Conservation (phyloP, 2,329 filamentous ascomycete species). For the Gnomoniopsis smithogilvyi region DNA sequence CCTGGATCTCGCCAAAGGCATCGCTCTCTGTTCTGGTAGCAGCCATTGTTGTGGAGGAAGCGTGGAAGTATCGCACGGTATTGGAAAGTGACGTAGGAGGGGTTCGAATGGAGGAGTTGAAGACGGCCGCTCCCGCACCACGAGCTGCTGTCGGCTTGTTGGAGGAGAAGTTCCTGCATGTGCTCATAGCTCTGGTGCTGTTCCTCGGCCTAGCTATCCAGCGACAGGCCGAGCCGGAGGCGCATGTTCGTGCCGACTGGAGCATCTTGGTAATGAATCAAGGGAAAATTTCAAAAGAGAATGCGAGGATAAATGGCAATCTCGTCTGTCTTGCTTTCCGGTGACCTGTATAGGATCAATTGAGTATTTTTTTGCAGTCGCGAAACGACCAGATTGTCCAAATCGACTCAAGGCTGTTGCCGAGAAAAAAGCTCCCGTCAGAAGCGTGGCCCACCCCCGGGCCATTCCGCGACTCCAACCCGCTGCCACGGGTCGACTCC, state of each 20-base stretch:
- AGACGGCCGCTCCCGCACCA: background rate
- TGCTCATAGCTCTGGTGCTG: conserved; percentile 15
- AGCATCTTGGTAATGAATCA: conserved; percentile 7
- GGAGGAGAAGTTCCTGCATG: conserved; percentile 13
- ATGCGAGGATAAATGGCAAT: background rate
- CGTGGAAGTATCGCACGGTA: conserved; percentile 38
- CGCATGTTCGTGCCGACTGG: conserved; percentile 13
- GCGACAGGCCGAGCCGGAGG: conserved; percentile 12
- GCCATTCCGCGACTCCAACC: conserved; percentile 5
- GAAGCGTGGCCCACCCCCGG: conserved; percentile 8
- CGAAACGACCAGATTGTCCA: background rate
- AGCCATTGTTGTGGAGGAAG: conserved; percentile 45
- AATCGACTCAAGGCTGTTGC: background rate
- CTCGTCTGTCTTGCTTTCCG: conserved; percentile 1
- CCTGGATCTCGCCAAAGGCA: conserved; percentile 96
- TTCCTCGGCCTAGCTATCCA: conserved; percentile 17
- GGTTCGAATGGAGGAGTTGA: background rate
- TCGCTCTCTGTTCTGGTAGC: conserved; percentile 84
- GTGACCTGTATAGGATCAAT: background rate
- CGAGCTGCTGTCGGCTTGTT: background rate
- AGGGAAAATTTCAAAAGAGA: background rate
- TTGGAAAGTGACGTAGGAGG: conserved; percentile 2
- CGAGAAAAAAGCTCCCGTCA: conserved; percentile 13
- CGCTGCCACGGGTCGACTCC: background rate
- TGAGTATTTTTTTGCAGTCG: background rate